Conservation (phyloP, 352 stramenopile genomes). For the Phytophthora pini region DNA sequence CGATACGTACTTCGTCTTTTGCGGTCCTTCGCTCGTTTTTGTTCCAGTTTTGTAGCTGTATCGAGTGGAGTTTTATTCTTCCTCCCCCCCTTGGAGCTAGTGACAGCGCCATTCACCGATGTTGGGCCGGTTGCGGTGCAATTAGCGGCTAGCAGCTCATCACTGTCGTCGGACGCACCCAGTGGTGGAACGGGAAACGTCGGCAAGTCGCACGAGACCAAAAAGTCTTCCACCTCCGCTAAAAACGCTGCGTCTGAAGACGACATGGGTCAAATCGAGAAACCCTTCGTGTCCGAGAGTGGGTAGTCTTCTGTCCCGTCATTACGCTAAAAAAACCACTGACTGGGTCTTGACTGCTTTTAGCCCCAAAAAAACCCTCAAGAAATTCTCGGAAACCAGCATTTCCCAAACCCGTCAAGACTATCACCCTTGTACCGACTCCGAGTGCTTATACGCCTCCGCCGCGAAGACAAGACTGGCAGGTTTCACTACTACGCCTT, state of each 20-base stretch:
- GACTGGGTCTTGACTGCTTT: no score
- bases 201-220: constrained; percentile 8
- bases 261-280: not conserved
- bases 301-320: no score
- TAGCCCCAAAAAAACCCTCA: no score
- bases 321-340: no score
- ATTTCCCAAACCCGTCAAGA: no score
- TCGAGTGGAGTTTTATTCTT: not conserved
- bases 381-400: no score
- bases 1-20: constrained; percentile 5
- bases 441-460: no score
- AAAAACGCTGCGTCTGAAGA: constrained; percentile 11
- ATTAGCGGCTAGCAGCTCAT: not conserved
- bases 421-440: no score
- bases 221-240: constrained; percentile 11
- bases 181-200: not conserved
- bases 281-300: no score
- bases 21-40: constrained; percentile 9
- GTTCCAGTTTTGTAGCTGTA: constrained; percentile 1
- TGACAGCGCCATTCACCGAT: not conserved
- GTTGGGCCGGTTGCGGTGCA: not conserved
- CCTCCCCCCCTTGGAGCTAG: not conserved
- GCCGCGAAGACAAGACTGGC: no score
- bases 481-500: no score
- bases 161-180: not conserved